Conservation (phyloP, 2,329 filamentous ascomycete species). For the Trichoderma cornu-damae region DNA sequence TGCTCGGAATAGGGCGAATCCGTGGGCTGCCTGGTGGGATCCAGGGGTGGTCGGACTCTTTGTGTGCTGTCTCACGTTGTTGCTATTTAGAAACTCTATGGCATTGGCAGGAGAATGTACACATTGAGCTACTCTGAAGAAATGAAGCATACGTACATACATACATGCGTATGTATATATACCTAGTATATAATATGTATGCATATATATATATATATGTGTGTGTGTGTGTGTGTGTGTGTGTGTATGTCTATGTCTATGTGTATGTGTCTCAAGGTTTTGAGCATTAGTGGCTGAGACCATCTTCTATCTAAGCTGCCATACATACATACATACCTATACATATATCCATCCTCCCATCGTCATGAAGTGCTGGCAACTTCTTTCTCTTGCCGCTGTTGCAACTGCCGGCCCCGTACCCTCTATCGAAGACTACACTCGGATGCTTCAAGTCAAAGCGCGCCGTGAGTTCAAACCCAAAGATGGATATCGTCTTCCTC, state of each 20-base stretch:
- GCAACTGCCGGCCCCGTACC: constrained; percentile 26
- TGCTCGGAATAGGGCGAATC: neutral
- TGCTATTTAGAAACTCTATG: neutral
- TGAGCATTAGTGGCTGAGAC: no score
- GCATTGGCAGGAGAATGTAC: no score
- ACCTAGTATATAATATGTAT: no score
- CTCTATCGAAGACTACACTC: constrained; percentile 26
- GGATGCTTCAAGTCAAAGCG: constrained; percentile 28
- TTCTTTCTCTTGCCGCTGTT: constrained; percentile 28
- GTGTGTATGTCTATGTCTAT: no score
- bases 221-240: no score
- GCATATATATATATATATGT: no score
- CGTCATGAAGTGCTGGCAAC: constrained; percentile 13
- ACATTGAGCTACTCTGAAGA: neutral
- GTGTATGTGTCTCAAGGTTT: no score
- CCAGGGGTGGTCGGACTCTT: constrained; percentile 5
- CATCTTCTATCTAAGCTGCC: no score
- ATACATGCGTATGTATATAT: no score
- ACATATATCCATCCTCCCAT: neutral
- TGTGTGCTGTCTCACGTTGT: constrained; percentile 8
- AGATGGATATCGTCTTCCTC: no score
- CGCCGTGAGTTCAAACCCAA: constrained; percentile 34
- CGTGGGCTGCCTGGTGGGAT: neutral
- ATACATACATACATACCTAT: neutral
- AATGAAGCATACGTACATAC: neutral